A percentile compares a stretch with the other conserved stretches of the same genome.
phyloP scores from a whole-genome alignment of 139 green algal species.

The Chlamydomonas sphaeroides region DNA sequence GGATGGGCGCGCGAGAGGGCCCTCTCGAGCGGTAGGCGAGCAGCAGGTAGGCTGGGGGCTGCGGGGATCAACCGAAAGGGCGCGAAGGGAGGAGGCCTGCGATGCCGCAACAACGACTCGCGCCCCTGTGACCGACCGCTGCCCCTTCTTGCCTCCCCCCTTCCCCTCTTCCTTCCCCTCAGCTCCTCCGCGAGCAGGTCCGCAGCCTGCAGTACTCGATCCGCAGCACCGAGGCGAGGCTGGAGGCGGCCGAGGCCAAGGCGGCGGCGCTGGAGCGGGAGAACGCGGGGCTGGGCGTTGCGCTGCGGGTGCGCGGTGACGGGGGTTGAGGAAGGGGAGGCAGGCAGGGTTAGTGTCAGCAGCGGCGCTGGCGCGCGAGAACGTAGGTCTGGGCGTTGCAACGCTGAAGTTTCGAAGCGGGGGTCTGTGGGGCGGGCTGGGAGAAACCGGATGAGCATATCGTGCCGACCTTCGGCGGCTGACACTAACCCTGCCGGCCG shows the following conservation, averaged over 20 bases:
- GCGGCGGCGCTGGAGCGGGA: slow-evolving; percentile 8
- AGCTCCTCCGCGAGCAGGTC: slow-evolving; percentile 35
- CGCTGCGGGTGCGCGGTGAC: slow-evolving; percentile 1
- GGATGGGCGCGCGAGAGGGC: no score
- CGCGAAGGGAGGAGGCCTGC: no score
- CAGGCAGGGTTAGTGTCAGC: background rate
- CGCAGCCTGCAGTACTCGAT: slow-evolving; percentile 29
- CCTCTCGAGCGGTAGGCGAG: no score
- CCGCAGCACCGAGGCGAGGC: slow-evolving; percentile 5
- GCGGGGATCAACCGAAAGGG: no score
- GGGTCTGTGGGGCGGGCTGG: no score
- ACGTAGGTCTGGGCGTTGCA: background rate
- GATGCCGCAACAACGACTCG: no score
- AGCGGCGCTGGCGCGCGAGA: no score
- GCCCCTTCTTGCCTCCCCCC: background rate
- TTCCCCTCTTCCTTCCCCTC: background rate
- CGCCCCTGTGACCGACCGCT: background rate
- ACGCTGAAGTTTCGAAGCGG: no score
- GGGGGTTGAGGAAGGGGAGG: background rate
- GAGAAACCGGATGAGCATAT: no score
- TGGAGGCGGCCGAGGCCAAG: slow-evolving; percentile 6
- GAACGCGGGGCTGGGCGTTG: background rate
- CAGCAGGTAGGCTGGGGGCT: no score
- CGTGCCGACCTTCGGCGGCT: background rate
- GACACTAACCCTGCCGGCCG: background rate